These are phyloP conservation scores for Ephemerocybe angulata DNA, from an alignment of 768 basidiomycete genomes.

Conservation along the genomic window DNA sequence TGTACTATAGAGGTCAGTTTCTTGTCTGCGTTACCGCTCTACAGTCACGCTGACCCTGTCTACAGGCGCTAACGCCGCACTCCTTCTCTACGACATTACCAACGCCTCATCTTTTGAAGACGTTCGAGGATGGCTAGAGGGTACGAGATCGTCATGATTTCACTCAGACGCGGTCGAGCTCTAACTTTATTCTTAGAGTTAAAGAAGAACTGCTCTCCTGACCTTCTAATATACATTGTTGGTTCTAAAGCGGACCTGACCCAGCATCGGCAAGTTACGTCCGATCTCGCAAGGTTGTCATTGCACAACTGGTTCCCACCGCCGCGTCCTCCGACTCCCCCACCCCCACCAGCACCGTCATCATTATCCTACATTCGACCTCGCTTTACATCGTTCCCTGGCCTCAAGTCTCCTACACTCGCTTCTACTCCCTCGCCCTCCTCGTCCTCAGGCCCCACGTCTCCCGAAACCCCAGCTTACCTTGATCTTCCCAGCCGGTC, in stretches of 20 bases:
- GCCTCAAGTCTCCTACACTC: conserved; percentile 57
- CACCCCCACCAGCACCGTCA: conserved; percentile 53
- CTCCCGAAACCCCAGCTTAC: conserved; percentile 59
- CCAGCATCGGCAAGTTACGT: conserved; percentile 68
- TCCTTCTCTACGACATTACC: conserved; percentile 94
- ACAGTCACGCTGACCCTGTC: conserved; percentile 14
- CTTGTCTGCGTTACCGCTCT: conserved; percentile 13
- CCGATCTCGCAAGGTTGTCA: conserved; percentile 79
- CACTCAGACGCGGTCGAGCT: conserved; percentile 13
- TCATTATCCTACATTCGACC: conserved; percentile 76
- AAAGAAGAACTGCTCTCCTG: conserved; percentile 84
- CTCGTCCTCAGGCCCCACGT: conserved; percentile 40
- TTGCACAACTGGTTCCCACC: conserved; percentile 88
- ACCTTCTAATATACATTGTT: conserved; percentile 92
- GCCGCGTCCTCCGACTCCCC: conserved; percentile 63
- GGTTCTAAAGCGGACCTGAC: conserved; percentile 87
- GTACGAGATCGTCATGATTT: conserved; percentile 36
- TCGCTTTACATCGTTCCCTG: conserved; percentile 70
- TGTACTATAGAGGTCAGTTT: conserved; percentile 79
- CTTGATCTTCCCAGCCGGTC: conserved; percentile 57
- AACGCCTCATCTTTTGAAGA: conserved; percentile 86
- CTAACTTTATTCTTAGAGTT: conserved; percentile 51
- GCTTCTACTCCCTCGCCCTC: conserved; percentile 22
- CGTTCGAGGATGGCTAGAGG: conserved; percentile 88
- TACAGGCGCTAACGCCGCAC: conserved; percentile 84